phyloP scores from a whole-genome alignment of 208 protist genomes.

The Crithidia bombi region DNA sequence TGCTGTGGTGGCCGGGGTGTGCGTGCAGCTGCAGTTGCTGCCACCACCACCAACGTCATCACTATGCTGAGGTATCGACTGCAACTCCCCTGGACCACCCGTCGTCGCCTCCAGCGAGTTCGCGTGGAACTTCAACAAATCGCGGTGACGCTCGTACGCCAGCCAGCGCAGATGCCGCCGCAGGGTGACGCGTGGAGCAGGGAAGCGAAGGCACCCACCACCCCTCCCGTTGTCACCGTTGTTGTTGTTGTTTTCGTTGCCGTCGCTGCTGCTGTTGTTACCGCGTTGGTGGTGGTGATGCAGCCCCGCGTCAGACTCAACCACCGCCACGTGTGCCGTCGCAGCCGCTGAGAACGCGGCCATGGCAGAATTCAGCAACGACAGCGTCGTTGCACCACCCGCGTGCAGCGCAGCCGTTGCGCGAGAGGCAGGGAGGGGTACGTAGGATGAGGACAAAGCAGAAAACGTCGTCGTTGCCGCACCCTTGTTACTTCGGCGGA shows the following conservation, averaged over 20 bases:
- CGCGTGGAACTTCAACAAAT: conserved; percentile 9
- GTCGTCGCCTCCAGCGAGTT: not conserved
- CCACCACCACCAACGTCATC: no score
- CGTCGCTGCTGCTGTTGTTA: not conserved
- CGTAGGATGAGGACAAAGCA: not conserved
- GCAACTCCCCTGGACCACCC: not conserved
- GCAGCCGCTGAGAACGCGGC: not conserved
- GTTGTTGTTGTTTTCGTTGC: not conserved
- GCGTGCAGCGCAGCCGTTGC: not conserved
- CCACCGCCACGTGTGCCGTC: not conserved
- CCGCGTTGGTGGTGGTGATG: not conserved
- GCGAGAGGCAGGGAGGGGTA: not conserved
- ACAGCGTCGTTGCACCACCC: conserved; percentile 9
- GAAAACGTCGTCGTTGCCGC: no score
- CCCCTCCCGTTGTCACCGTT: not conserved
- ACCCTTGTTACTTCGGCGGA: no score
- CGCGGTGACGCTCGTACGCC: not conserved
- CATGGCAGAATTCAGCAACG: conserved; percentile 3
- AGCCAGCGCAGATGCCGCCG: conserved; percentile 21
- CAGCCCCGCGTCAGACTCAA: no score
- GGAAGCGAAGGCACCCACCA: not conserved
- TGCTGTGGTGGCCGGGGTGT: not conserved
- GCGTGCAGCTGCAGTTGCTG: no score
- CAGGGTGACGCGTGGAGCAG: not conserved
- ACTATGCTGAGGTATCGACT: no score